phyloP scores from a whole-genome alignment of 306 rosid genomes.

The Argentina anserina region DNA sequence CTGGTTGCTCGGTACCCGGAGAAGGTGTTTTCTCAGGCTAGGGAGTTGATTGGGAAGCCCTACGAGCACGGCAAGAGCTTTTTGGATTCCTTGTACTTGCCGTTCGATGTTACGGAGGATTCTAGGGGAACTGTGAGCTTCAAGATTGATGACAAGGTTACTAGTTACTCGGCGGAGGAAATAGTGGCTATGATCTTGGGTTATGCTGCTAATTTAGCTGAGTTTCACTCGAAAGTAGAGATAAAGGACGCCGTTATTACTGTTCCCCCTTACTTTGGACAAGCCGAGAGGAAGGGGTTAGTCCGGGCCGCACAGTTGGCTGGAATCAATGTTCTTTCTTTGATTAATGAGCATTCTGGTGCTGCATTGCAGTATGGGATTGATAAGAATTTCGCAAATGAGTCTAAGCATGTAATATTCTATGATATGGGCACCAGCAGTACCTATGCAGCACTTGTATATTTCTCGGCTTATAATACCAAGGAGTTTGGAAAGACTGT shows the following conservation, averaged over 20 bases:
- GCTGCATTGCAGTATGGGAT: conserved; percentile 98
- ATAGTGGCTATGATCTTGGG: conserved; percentile 73
- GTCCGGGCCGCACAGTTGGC: conserved; percentile 79
- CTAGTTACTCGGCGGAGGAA: conserved; percentile 66
- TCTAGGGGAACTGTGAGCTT: conserved; percentile 58
- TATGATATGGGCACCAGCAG: conserved; percentile 97
- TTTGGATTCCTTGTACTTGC: conserved; percentile 68
- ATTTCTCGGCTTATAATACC: conserved; percentile 68
- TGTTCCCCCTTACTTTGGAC: conserved; percentile 94
- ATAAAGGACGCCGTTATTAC: conserved; percentile 79
- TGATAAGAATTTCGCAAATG: conserved; percentile 88
- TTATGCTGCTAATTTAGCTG: conserved; percentile 65
- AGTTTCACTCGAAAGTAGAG: conserved; percentile 78
- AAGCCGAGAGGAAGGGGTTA: conserved; percentile 79
- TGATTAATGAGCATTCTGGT: conserved; percentile 89
- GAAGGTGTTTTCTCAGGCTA: conserved; percentile 69
- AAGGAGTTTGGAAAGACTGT: conserved; percentile 82
- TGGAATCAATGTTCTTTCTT: conserved; percentile 75
- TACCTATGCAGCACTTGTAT: conserved; percentile 81
- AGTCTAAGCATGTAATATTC: conserved; percentile 74
- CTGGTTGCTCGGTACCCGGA: conserved; percentile 82
- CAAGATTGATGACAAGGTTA: conserved; percentile 43
- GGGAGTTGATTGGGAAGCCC: conserved; percentile 83
- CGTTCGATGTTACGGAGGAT: conserved; percentile 61
- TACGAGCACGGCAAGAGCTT: conserved; percentile 36